These are phyloP conservation scores for Teunomyces kruisii DNA, from an alignment of 805 yeast genomes.

Conservation along the genomic window DNA sequence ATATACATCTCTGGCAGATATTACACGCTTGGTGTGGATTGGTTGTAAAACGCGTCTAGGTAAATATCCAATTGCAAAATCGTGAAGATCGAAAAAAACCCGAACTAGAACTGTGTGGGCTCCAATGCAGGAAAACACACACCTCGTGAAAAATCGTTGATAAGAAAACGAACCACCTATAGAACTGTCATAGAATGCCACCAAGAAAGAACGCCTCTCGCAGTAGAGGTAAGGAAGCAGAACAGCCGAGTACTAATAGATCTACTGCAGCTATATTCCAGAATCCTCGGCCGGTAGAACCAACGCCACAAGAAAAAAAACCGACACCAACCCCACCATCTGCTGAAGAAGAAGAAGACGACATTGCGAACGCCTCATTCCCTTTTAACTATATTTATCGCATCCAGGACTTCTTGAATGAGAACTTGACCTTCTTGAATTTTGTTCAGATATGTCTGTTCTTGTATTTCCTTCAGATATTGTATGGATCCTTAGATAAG, in stretches of 20 bases:
- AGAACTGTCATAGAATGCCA: constrained; percentile 8
- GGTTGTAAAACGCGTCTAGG: background rate
- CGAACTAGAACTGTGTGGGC: background rate
- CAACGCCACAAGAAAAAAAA: background rate
- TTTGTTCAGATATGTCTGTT: constrained; percentile 33
- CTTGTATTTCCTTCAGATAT: constrained; percentile 28
- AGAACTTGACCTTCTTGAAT: constrained; percentile 26
- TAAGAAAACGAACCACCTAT: background rate
- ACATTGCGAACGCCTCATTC: constrained; percentile 9
- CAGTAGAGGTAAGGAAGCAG: constrained; percentile 4
- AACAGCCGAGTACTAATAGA: background rate
- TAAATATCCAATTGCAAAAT: too few relatives aligned
- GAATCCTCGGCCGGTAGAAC: background rate
- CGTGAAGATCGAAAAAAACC: background rate
- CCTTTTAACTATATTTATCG: constrained; percentile 18
- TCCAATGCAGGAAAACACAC: background rate
- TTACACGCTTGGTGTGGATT: background rate
- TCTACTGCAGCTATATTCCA: constrained; percentile 3
- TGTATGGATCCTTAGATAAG: constrained; percentile 21
- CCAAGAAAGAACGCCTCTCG: constrained; percentile 11
- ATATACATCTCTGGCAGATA: constrained; percentile 30
- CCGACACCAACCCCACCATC: background rate
- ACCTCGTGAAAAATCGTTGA: background rate
- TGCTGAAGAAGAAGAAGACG: constrained; percentile 8
- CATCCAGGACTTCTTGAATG: constrained; percentile 40